phyloP scores from a whole-genome alignment of 768 basidiomycete species.

The Lanmaoa pseudosensibilis region DNA sequence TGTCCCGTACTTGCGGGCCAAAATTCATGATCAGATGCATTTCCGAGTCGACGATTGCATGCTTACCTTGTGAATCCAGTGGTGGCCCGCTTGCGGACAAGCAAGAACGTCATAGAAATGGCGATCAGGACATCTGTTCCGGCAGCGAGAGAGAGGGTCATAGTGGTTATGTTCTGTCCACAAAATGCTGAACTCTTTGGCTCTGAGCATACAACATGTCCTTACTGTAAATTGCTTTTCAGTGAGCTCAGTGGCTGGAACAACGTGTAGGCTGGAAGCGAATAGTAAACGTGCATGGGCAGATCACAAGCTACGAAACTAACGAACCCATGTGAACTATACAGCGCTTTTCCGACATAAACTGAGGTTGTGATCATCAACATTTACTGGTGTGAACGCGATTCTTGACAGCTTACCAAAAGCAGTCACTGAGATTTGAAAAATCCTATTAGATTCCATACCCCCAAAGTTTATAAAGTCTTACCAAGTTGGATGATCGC shows the following conservation, averaged over 20 bases:
- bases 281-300: not conserved
- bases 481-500: constrained; percentile 7
- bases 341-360: not conserved
- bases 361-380: not conserved
- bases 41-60: no score
- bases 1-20: constrained; percentile 1
- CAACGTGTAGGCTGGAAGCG: not conserved
- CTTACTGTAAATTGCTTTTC: not conserved
- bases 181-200: not conserved
- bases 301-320: not conserved
- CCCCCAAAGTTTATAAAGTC: not conserved
- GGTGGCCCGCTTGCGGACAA: not conserved
- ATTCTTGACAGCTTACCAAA: not conserved
- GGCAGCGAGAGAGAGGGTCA: not conserved
- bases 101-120: not conserved
- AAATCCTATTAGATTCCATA: not conserved
- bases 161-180: not conserved
- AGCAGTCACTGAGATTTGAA: not conserved
- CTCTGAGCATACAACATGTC: no score
- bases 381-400: not conserved
- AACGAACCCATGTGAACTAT: not conserved
- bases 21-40: not conserved
- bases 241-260: not conserved
- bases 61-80: not conserved
- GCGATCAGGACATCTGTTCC: constrained; percentile 8